A percentile compares a stretch with the other conserved stretches of the same genome.
These are phyloP conservation scores for Coniosporium tulheliwenetii DNA, from an alignment of 2,329 filamentous ascomycete genomes.

Conservation along the genomic window DNA sequence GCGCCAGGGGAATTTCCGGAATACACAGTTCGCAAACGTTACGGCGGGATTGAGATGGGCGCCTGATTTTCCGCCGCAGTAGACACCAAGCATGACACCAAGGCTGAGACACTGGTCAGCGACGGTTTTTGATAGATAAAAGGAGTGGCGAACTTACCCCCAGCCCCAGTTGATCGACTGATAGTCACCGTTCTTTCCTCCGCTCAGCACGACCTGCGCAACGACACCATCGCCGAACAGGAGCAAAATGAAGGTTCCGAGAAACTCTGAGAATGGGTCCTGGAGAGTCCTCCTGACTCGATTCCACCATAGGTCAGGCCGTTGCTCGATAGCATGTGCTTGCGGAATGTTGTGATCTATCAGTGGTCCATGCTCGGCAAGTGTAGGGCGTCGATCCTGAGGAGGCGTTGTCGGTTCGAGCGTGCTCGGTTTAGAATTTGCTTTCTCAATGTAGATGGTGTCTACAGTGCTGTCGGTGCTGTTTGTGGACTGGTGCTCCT, in stretches of 20 bases:
- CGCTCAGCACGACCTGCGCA: constrained; percentile 50
- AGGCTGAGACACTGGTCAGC: not conserved
- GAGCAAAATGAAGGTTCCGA: constrained; percentile 51
- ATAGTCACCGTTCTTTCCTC: constrained; percentile 30
- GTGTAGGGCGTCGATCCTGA: constrained; percentile 1
- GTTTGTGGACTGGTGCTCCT: too few species aligned
- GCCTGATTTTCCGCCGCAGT: constrained; percentile 16
- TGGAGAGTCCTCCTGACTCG: constrained; percentile 33
- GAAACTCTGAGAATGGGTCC: constrained; percentile 51
- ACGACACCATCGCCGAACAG: constrained; percentile 58
- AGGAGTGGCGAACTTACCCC: constrained; percentile 16
- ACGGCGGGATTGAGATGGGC: constrained; percentile 18
- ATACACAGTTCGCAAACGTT: constrained; percentile 7
- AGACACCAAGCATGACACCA: constrained; percentile 6
- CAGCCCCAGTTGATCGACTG: constrained; percentile 37
- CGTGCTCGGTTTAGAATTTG: too few species aligned
- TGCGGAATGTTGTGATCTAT: constrained; percentile 12
- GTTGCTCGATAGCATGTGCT: constrained; percentile 9
- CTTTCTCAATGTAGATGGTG: too few species aligned
- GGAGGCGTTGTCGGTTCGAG: not conserved
- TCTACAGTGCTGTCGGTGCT: too few species aligned
- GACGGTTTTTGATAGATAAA: constrained; percentile 5
- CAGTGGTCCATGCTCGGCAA: constrained; percentile 9
- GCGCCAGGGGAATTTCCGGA: constrained; percentile 8
- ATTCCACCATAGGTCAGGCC: constrained; percentile 34